Evolutionary conservation across 345 rosid species (phyloP).

Genomic region (Erysimum cheiranthoides): DNA sequence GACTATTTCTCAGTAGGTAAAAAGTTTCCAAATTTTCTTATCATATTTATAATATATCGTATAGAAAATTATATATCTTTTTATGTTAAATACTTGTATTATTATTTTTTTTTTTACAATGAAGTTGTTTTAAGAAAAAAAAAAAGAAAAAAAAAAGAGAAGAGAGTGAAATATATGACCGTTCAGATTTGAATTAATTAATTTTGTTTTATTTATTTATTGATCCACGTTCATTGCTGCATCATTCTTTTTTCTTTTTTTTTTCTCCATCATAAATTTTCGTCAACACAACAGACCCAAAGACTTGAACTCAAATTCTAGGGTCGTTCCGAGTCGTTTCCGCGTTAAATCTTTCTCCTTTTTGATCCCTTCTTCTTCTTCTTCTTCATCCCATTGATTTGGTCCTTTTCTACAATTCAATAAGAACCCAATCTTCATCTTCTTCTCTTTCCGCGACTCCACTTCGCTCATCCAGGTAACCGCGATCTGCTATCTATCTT

Average conservation of each 20-base stretch:
- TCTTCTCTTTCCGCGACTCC: slow-evolving; percentile 6
- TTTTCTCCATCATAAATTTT: background rate
- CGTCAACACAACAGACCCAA: slow-evolving; percentile 11
- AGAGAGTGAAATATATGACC: slow-evolving; percentile 19
- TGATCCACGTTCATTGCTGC: background rate
- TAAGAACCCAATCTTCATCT: slow-evolving; percentile 17
- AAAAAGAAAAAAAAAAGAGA: no score
- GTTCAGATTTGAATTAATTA: slow-evolving; percentile 16
- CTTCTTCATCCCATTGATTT: slow-evolving; percentile 37
- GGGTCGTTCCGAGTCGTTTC: slow-evolving; percentile 37
- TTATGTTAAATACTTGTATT: no score
- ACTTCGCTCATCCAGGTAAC: slow-evolving; percentile 17
- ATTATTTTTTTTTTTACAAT: background rate
- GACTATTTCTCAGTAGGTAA: background rate
- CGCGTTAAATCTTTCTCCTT: slow-evolving; percentile 34
- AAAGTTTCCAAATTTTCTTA: no score
- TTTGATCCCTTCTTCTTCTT: slow-evolving; percentile 29
- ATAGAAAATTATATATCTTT: no score
- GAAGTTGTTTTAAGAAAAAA: background rate
- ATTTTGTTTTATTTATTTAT: background rate
- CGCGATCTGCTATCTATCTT: slow-evolving; percentile 29
- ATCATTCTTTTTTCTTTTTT: background rate
- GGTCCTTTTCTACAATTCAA: slow-evolving; percentile 10
- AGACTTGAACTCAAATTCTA: slow-evolving; percentile 20
- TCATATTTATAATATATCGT: no score